Percentiles rank a stretch among this genome's conserved stretches.
Conservation (phyloP, 352 stramenopile genomes). For the Elongisporangium anandrum region DNA sequence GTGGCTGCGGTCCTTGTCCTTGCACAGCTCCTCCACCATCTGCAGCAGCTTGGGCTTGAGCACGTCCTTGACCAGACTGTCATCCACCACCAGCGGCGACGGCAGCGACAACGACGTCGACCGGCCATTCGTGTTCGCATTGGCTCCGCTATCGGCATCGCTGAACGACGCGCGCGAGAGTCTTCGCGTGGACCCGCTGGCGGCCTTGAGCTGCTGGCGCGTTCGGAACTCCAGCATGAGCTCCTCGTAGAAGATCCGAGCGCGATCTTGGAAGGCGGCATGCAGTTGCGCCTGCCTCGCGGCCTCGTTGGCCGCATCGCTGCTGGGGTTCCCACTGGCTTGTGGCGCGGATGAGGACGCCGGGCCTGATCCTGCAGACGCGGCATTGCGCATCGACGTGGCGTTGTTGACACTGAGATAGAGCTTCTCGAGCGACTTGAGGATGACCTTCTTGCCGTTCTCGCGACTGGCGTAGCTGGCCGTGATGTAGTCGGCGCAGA, state of each 20-base stretch:
- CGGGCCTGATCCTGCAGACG: conserved; percentile 1
- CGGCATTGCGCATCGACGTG: conserved; percentile 12
- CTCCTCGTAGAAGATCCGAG: conserved; percentile 54
- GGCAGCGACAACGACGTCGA: background rate
- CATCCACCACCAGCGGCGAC: conserved; percentile 36
- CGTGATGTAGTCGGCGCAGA: conserved; percentile 85
- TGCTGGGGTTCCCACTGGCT: background rate
- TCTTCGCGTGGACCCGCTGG: conserved; percentile 1
- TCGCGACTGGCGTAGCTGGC: conserved; percentile 81
- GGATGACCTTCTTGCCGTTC: conserved; percentile 74
- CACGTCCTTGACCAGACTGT: conserved; percentile 54
- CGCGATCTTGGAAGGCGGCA: conserved; percentile 41
- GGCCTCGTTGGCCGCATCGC: background rate
- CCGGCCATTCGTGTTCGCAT: conserved; percentile 6
- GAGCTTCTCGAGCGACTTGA: conserved; percentile 80
- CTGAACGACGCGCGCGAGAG: background rate
- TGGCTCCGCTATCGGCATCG: conserved; percentile 14
- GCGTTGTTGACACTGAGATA: conserved; percentile 62
- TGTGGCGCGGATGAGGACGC: background rate
- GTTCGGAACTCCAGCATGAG: conserved; percentile 44
- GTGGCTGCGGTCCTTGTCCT: conserved; percentile 43
- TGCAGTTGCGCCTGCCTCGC: conserved; percentile 31
- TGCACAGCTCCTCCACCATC: conserved; percentile 71
- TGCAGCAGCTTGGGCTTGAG: conserved; percentile 75
- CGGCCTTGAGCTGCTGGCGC: conserved; percentile 17